Evolutionary conservation across 805 yeast genomes (phyloP).

Genomic region (Maudiozyma serrabonitensis): DNA sequence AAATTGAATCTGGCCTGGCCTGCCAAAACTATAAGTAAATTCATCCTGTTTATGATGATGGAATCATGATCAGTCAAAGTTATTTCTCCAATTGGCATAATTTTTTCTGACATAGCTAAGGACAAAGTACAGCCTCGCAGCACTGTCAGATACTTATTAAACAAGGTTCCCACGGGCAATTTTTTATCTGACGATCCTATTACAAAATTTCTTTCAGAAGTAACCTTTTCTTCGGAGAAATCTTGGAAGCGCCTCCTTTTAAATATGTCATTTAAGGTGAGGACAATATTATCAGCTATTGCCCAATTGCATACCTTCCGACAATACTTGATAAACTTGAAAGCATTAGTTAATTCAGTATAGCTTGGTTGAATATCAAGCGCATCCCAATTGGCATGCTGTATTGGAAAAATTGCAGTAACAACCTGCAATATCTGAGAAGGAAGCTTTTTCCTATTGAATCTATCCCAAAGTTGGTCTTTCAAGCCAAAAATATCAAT

Average conservation of each 20-base stretch:
- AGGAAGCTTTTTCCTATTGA: slow-evolving; percentile 9
- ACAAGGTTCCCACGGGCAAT: slow-evolving; percentile 7
- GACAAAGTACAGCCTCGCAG: slow-evolving; percentile 8
- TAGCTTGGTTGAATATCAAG: slow-evolving; percentile 10
- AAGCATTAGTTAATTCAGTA: slow-evolving; percentile 5
- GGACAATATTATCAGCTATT: slow-evolving; percentile 40
- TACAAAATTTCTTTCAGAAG: slow-evolving; percentile 6
- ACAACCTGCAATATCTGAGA: slow-evolving; percentile 12
- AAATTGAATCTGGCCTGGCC: slow-evolving; percentile 12
- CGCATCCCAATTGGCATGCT: slow-evolving; percentile 15
- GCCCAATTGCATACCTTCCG: slow-evolving; percentile 26
- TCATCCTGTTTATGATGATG: slow-evolving; percentile 22
- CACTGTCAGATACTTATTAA: slow-evolving; percentile 18
- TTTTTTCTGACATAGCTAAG: slow-evolving; percentile 15
- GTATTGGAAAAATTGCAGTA: slow-evolving; percentile 15
- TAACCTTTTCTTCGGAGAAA: slow-evolving; percentile 15
- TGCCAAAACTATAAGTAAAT: slow-evolving; percentile 19
- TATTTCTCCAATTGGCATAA: slow-evolving; percentile 24
- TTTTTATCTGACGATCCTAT: slow-evolving; percentile 2
- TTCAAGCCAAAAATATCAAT: slow-evolving; percentile 4
- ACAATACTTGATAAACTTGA: slow-evolving; percentile 14
- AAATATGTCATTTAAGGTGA: slow-evolving; percentile 23
- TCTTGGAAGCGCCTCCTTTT: slow-evolving; percentile 22
- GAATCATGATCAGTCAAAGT: slow-evolving; percentile 10
- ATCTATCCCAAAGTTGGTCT: slow-evolving; percentile 15